A percentile compares a stretch with the other conserved stretches of the same genome.
These are phyloP conservation scores for Calonectria hongkongensis DNA, from an alignment of 2,329 filamentous ascomycete genomes.

Conservation along the genomic window DNA sequence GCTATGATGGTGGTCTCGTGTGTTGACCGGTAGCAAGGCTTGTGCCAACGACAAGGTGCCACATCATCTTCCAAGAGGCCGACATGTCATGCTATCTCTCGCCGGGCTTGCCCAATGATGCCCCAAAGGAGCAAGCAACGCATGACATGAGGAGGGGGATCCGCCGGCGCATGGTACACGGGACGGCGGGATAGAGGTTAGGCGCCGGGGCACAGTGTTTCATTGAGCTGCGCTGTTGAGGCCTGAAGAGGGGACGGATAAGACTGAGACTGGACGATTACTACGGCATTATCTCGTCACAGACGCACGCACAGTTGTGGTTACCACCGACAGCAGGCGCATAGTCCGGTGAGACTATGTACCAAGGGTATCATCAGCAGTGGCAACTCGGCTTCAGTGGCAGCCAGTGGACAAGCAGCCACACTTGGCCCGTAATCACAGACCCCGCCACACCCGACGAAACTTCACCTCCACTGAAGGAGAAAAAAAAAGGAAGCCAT, in stretches of 20 bases:
- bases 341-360: constrained; percentile 10
- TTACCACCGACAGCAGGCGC: neutral
- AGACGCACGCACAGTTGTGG: neutral
- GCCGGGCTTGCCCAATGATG: constrained; percentile 24
- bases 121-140: neutral
- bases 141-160: constrained; percentile 28
- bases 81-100: constrained; percentile 44
- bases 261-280: neutral
- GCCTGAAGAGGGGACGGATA: constrained; percentile 9
- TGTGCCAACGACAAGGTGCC: constrained; percentile 50
- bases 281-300: constrained; percentile 7
- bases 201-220: constrained; percentile 24
- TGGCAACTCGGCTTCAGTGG: constrained; percentile 10
- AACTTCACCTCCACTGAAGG: constrained; percentile 23
- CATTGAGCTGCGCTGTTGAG: constrained; percentile 22
- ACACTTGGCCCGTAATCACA: constrained; percentile 23
- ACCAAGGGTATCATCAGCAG: constrained; percentile 20
- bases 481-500: constrained; percentile 2
- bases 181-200: constrained; percentile 14
- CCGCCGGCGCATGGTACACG: constrained; percentile 21
- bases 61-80: constrained; percentile 47
- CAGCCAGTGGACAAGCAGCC: constrained; percentile 25
- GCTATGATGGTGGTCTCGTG: constrained; percentile 27
- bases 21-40: constrained; percentile 25
- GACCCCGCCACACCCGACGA: constrained; percentile 32